Evolutionary conservation across 257 asterid species (phyloP).

Genomic region (Knoxia roxburghii): DNA sequence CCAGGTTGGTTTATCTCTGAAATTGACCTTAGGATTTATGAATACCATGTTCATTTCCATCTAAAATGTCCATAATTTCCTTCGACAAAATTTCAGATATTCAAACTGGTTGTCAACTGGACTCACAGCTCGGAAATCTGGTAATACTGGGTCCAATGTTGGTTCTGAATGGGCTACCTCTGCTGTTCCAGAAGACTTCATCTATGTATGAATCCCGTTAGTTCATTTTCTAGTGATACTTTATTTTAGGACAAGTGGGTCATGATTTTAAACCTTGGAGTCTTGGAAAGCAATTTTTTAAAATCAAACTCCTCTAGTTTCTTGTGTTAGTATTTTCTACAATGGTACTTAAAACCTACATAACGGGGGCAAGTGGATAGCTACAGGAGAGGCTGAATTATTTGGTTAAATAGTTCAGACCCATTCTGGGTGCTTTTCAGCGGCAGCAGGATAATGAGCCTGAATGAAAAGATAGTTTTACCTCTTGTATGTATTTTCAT

Average conservation of each 20-base stretch:
- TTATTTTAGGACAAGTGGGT: constrained; percentile 12
- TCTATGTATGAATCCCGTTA: constrained; percentile 50
- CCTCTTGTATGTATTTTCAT: not conserved
- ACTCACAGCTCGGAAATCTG: constrained; percentile 66
- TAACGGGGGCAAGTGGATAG: not conserved
- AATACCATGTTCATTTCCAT: not conserved
- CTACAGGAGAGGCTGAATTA: no score
- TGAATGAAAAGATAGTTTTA: not conserved
- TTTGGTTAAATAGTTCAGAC: no score
- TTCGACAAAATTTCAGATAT: constrained; percentile 44
- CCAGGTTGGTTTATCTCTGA: constrained; percentile 53
- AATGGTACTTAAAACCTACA: not conserved
- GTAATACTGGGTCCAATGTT: constrained; percentile 41
- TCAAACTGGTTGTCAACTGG: constrained; percentile 85
- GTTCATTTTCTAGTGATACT: constrained; percentile 9
- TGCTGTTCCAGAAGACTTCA: constrained; percentile 77
- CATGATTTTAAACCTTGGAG: not conserved
- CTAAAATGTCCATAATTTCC: not conserved
- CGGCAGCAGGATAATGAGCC: not conserved
- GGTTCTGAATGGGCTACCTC: constrained; percentile 88
- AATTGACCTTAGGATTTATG: not conserved
- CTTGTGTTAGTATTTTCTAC: not conserved
- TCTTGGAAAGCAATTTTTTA: not conserved
- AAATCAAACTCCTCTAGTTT: not conserved
- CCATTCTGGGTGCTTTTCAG: not conserved